Conservation (phyloP, 2,329 filamentous ascomycete species). For the Exophiala calicioides region DNA sequence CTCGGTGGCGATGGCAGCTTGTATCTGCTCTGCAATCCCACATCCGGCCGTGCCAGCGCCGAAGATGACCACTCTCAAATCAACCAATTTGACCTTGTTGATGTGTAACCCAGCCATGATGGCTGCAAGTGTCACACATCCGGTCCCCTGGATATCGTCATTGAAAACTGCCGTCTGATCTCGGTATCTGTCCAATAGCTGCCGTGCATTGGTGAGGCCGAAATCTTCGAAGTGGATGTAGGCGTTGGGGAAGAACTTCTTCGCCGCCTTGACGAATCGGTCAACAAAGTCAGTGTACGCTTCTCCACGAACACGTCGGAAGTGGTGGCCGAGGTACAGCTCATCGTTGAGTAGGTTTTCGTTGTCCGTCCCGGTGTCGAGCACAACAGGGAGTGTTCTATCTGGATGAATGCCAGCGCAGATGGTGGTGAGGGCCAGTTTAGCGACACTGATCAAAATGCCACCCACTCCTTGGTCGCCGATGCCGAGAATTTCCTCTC, state of each 20-base stretch:
- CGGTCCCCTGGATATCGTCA: slow-evolving; percentile 86
- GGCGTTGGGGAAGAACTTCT: slow-evolving; percentile 72
- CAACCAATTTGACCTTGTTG: slow-evolving; percentile 63
- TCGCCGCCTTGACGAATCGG: slow-evolving; percentile 67
- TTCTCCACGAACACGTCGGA: slow-evolving; percentile 67
- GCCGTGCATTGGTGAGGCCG: slow-evolving; percentile 72
- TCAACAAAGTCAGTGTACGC: slow-evolving; percentile 77
- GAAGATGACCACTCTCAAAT: slow-evolving; percentile 73
- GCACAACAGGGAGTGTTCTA: slow-evolving; percentile 73
- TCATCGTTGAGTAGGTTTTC: slow-evolving; percentile 71
- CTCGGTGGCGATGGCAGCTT: slow-evolving; percentile 74
- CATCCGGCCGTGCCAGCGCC: slow-evolving; percentile 80
- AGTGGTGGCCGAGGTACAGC: slow-evolving; percentile 73
- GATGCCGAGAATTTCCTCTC: slow-evolving; percentile 71
- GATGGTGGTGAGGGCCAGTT: slow-evolving; percentile 77
- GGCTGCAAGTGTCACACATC: slow-evolving; percentile 81
- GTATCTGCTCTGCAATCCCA: slow-evolving; percentile 82
- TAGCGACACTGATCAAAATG: slow-evolving; percentile 80
- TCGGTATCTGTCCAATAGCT: slow-evolving; percentile 74
- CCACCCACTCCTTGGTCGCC: slow-evolving; percentile 86
- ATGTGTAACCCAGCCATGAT: slow-evolving; percentile 76
- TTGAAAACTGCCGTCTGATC: slow-evolving; percentile 81
- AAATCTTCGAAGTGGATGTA: slow-evolving; percentile 93
- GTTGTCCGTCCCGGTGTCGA: slow-evolving; percentile 87
- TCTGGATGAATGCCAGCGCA: slow-evolving; percentile 85